A percentile compares a stretch with the other conserved stretches of the same genome.
phyloP scores from a whole-genome alignment of 768 basidiomycete species.

The Suillus alpinus region DNA sequence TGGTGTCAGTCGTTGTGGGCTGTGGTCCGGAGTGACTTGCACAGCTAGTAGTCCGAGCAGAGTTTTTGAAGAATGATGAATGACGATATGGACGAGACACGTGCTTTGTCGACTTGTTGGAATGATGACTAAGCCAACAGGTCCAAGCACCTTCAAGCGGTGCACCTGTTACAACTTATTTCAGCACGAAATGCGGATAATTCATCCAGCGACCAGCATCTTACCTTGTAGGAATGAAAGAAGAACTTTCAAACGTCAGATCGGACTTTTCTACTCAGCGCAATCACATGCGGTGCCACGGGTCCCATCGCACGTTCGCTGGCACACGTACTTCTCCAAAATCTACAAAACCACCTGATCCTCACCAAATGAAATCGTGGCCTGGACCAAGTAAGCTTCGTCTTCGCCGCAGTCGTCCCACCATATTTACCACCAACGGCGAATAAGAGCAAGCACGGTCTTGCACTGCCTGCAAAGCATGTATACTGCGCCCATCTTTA shows the following conservation, averaged over 20 bases:
- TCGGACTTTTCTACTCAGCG: conserved; percentile 26
- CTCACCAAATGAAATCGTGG: not conserved
- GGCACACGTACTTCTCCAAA: conserved; percentile 12
- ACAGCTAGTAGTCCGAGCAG: conserved; percentile 3
- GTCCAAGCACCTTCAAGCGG: not conserved
- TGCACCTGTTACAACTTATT: not conserved
- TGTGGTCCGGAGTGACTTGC: not conserved
- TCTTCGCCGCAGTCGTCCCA: not conserved
- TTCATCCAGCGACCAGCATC: conserved; percentile 9
- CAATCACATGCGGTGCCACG: conserved; percentile 29
- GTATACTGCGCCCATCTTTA: conserved; percentile 1
- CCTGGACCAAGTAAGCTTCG: not conserved
- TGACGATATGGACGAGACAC: conserved; percentile 36
- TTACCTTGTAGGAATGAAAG: conserved; percentile 11
- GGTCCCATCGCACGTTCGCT: conserved; percentile 36
- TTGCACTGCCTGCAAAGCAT: conserved; percentile 16
- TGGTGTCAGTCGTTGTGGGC: not conserved
- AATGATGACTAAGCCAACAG: conserved; percentile 31
- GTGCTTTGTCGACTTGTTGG: conserved; percentile 23
- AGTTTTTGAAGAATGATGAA: conserved; percentile 30
- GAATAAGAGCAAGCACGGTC: conserved; percentile 22
- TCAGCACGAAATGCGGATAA: not conserved
- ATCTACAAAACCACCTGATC: not conserved
- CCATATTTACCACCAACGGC: conserved; percentile 16
- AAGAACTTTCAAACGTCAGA: conserved; percentile 9